Evolutionary conservation across 202 grass and related monocot genomes (phyloP).

Genomic region (Sporobolus alterniflorus): DNA sequence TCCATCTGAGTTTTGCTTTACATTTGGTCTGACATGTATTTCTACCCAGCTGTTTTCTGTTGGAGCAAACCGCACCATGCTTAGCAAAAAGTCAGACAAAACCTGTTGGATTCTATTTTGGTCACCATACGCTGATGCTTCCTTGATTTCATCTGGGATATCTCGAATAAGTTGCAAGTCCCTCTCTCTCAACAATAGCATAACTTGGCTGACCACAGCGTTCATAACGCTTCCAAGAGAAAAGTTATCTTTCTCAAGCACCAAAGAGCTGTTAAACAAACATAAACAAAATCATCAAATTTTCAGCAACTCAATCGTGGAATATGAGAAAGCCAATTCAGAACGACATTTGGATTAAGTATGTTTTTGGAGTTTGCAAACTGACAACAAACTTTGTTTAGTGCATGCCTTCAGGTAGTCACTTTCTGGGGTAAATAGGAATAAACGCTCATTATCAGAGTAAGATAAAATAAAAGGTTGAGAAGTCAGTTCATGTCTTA

Average conservation of each 20-base stretch:
- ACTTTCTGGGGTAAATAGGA: slow-evolving; percentile 1
- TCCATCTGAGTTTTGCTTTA: slow-evolving; percentile 75
- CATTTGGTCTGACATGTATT: slow-evolving; percentile 88
- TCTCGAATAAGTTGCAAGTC: slow-evolving; percentile 92
- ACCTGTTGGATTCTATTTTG: slow-evolving; percentile 98
- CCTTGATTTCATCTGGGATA: slow-evolving; percentile 98
- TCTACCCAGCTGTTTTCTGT: slow-evolving; percentile 90
- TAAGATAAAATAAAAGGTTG: background rate
- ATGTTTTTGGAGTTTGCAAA: slow-evolving; percentile 9
- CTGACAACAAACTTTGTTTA: background rate
- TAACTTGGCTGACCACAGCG: slow-evolving; percentile 96
- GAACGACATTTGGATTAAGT: background rate
- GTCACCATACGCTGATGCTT: slow-evolving; percentile 77
- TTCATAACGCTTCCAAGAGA: slow-evolving; percentile 80
- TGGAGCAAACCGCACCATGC: slow-evolving; percentile 83
- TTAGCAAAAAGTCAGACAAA: slow-evolving; percentile 92
- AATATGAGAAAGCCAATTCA: slow-evolving; percentile 6
- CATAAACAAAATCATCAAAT: slow-evolving; percentile 30
- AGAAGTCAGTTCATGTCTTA: too few species aligned
- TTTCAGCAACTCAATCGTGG: slow-evolving; percentile 7
- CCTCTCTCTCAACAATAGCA: slow-evolving; percentile 91
- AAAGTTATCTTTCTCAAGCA: slow-evolving; percentile 90
- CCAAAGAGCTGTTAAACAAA: slow-evolving; percentile 71
- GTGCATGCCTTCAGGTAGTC: background rate
- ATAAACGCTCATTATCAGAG: background rate